A percentile compares a stretch with the other conserved stretches of the same genome.
These are phyloP conservation scores for Cadophora sp. DNA, from an alignment of 2,329 filamentous ascomycete species.

Conservation along the genomic window DNA sequence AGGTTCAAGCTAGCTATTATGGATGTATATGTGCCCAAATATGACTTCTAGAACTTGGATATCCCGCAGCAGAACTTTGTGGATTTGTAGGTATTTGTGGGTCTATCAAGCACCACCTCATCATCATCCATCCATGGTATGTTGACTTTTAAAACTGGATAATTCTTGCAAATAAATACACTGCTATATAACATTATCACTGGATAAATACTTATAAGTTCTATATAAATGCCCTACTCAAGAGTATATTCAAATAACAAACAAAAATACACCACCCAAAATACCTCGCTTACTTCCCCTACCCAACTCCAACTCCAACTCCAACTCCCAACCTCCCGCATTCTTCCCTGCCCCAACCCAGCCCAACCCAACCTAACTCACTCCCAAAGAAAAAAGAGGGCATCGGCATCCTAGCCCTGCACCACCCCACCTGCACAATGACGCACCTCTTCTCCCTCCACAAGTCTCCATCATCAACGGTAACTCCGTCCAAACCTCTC, in stretches of 20 bases:
- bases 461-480: neutral
- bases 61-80: neutral
- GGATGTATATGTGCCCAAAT: slow-evolving; percentile 1
- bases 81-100: slow-evolving; percentile 1
- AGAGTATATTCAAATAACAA: too few species aligned
- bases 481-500: neutral
- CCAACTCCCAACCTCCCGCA: slow-evolving; percentile 1
- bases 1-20: slow-evolving; percentile 1
- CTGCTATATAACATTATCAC: too few species aligned
- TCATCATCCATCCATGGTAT: neutral
- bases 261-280: neutral
- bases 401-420: neutral
- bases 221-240: neutral
- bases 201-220: neutral
- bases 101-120: neutral
- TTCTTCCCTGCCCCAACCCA: slow-evolving; percentile 7
- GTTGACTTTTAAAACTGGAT: neutral
- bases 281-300: neutral
- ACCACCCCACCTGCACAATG: neutral
- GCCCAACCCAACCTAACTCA: neutral
- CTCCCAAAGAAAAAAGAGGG: neutral
- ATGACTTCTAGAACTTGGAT: slow-evolving; percentile 5
- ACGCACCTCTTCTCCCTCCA: neutral
- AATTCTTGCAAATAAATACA: too few species aligned
- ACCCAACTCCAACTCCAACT: neutral